These are phyloP conservation scores for Nothophoma quercina DNA, from an alignment of 2,329 filamentous ascomycete species.

Conservation along the genomic window DNA sequence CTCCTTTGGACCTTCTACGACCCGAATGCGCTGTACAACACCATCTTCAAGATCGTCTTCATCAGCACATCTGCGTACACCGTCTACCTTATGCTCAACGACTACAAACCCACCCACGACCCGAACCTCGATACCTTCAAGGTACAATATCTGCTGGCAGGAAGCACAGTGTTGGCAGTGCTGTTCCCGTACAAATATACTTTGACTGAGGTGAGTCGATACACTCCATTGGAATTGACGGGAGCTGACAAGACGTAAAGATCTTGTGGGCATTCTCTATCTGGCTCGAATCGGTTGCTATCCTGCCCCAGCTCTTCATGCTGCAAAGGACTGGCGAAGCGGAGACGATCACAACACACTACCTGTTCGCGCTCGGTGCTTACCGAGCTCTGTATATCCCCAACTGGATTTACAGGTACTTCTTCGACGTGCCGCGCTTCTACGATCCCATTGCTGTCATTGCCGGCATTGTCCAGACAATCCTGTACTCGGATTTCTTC, in stretches of 20 bases:
- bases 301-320: slow-evolving; percentile 97
- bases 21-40: slow-evolving; percentile 79
- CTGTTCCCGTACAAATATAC: slow-evolving; percentile 87
- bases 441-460: slow-evolving; percentile 87
- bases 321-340: slow-evolving; percentile 96
- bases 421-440: slow-evolving; percentile 70
- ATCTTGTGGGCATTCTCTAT: slow-evolving; percentile 98
- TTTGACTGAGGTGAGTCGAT: slow-evolving; percentile 64
- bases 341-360: slow-evolving; percentile 99
- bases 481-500: slow-evolving; percentile 99
- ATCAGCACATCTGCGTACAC: slow-evolving; percentile 90
- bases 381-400: slow-evolving; percentile 97
- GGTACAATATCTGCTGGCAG: slow-evolving; percentile 89
- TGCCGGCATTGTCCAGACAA: slow-evolving; percentile 89
- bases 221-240: not conserved
- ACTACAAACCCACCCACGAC: slow-evolving; percentile 97
- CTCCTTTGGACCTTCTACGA: slow-evolving; percentile 83
- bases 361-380: slow-evolving; percentile 88
- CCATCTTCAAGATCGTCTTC: slow-evolving; percentile 95
- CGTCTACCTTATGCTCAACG: slow-evolving; percentile 96
- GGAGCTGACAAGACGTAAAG: slow-evolving; percentile 54
- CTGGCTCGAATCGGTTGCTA: slow-evolving; percentile 96
- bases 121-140: slow-evolving; percentile 97
- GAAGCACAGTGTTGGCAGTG: slow-evolving; percentile 78
- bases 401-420: slow-evolving; percentile 96